Evolutionary conservation across 148 eudicot genomes (phyloP).

Genomic region (Vaccinium corymbosum): DNA sequence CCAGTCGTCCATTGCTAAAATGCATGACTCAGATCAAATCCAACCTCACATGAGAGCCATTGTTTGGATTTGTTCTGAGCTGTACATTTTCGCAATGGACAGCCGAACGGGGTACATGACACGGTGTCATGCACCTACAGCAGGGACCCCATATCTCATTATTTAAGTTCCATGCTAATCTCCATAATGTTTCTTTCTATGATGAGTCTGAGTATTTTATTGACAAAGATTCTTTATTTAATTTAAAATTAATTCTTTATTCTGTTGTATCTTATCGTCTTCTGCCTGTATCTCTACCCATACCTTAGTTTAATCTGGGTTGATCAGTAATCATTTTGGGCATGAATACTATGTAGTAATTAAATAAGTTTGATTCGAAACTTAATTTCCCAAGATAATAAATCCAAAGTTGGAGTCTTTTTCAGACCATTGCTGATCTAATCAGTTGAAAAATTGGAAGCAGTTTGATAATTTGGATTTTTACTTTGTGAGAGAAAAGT

Average conservation of each 20-base stretch:
- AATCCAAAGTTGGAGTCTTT: background rate
- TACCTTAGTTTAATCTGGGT: background rate
- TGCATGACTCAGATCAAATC: too few relatives aligned
- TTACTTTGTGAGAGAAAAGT: background rate
- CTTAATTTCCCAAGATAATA: conserved; percentile 14
- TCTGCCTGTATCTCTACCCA: background rate
- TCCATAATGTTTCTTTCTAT: background rate
- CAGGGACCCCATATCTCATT: background rate
- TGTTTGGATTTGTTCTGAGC: too few relatives aligned
- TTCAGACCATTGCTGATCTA: background rate
- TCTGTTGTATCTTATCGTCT: conserved; percentile 7
- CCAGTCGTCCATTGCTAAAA: too few relatives aligned
- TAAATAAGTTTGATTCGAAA: background rate
- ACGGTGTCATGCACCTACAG: too few relatives aligned
- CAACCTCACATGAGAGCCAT: too few relatives aligned
- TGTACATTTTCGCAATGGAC: too few relatives aligned
- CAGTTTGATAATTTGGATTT: background rate
- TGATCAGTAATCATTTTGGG: conserved; percentile 14
- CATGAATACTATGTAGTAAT: background rate
- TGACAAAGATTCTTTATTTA: background rate
- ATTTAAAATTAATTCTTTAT: background rate
- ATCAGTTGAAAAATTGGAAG: background rate
- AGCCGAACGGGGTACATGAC: too few relatives aligned
- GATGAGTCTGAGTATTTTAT: background rate
- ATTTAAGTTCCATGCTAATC: conserved; percentile 12